A percentile compares a stretch with the other conserved stretches of the same genome.
Conservation (phyloP, 768 basidiomycete species). For the Mycena capillaripes region DNA sequence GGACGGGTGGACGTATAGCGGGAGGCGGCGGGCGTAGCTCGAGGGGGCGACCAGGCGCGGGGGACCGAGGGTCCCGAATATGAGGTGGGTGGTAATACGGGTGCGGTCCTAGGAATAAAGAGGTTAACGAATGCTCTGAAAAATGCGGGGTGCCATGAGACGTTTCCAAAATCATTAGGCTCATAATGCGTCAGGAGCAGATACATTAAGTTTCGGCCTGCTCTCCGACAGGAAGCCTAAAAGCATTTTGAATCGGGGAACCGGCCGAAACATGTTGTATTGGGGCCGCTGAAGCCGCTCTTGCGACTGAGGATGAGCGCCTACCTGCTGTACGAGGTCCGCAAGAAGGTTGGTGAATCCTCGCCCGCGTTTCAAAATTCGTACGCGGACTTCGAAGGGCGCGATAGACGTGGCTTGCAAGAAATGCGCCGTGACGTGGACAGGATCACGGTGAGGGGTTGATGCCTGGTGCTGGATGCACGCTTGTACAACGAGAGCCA, state of each 20-base stretch:
- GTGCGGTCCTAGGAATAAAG: constrained; percentile 53
- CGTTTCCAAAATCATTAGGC: too few relatives aligned
- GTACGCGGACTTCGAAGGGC: constrained; percentile 63
- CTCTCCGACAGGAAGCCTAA: too few relatives aligned
- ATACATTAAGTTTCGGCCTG: too few relatives aligned
- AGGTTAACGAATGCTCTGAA: neutral
- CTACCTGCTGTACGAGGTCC: constrained; percentile 70
- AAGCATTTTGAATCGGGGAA: too few relatives aligned
- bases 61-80: constrained; percentile 63
- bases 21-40: constrained; percentile 70
- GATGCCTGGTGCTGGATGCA: constrained; percentile 64
- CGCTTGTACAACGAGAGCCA: constrained; percentile 68
- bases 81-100: constrained; percentile 67
- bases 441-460: constrained; percentile 65
- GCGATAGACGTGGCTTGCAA: constrained; percentile 58
- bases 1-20: constrained; percentile 68
- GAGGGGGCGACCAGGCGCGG: constrained; percentile 62
- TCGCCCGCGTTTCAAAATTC: constrained; percentile 62
- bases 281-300: too few relatives aligned
- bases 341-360: constrained; percentile 71
- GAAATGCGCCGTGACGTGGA: constrained; percentile 74
- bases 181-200: too few relatives aligned
- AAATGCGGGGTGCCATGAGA: too few relatives aligned
- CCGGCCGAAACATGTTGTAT: too few relatives aligned
- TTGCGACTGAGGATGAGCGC: too few relatives aligned